These are phyloP conservation scores for Mortierella sp. DNA, from an alignment of 371 early-diverging fungal species.

Conservation along the genomic window DNA sequence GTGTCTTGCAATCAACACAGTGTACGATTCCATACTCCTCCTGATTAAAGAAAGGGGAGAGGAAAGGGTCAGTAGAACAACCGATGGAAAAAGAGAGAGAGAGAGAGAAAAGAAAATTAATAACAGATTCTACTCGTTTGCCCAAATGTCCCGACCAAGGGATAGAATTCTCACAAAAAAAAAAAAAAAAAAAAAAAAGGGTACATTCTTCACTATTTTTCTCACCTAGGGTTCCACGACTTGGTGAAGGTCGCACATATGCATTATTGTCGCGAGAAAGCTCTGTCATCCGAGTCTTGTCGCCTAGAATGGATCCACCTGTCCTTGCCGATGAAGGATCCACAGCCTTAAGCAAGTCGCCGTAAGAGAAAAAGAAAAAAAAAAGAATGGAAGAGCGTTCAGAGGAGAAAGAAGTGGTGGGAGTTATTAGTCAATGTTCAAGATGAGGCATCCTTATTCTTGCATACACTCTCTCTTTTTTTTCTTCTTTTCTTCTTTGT, in stretches of 20 bases:
- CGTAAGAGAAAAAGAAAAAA: background rate
- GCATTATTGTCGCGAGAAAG: slow-evolving; percentile 68
- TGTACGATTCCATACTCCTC: slow-evolving; percentile 23
- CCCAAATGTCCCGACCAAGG: no score
- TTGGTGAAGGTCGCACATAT: slow-evolving; percentile 80
- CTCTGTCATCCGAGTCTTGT: slow-evolving; percentile 84
- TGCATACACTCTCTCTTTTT: no score
- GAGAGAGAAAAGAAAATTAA: no score
- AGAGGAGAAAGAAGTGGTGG: slow-evolving; percentile 13
- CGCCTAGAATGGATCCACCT: slow-evolving; percentile 85
- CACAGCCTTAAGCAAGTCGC: slow-evolving; percentile 74
- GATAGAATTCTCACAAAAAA: no score
- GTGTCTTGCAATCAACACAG: background rate
- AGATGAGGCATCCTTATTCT: no score
- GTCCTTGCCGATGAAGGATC: slow-evolving; percentile 82
- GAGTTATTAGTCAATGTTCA: background rate
- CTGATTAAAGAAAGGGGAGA: slow-evolving; percentile 5
- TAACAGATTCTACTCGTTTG: no score
- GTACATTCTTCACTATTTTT: no score
- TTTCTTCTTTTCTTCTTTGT: background rate
- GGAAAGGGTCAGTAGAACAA: no score
- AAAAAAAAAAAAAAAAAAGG: no score
- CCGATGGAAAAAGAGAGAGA: no score
- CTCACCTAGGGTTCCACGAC: slow-evolving; percentile 72
- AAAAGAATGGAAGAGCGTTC: background rate